Percentiles rank a stretch among this genome's conserved stretches.
Evolutionary conservation across 2,329 filamentous ascomycete species (phyloP).

Genomic region (Trichophyton schoenleinii): DNA sequence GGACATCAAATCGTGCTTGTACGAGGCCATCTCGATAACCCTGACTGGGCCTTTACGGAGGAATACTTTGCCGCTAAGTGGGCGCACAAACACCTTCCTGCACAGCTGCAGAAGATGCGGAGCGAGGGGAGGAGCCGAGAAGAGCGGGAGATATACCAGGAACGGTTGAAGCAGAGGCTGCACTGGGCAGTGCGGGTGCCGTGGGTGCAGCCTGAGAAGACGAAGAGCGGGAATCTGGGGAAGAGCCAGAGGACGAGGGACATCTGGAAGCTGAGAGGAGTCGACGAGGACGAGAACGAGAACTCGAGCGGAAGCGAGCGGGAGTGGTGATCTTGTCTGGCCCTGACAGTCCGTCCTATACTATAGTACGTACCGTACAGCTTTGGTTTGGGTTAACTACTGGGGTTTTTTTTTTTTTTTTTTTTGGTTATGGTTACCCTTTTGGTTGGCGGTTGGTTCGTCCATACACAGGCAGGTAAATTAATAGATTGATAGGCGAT

Average conservation of each 20-base stretch:
- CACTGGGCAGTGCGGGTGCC: conserved; percentile 28
- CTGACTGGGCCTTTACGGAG: conserved; percentile 35
- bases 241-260: conserved; percentile 16
- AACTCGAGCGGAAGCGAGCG: conserved; percentile 24
- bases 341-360: neutral
- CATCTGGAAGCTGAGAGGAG: conserved; percentile 32
- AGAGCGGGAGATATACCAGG: conserved; percentile 5
- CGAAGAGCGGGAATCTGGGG: conserved; percentile 28
- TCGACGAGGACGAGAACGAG: conserved; percentile 20
- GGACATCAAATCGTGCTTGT: conserved; percentile 36
- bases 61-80: conserved; percentile 30
- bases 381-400: too few relatives aligned
- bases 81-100: conserved; percentile 22
- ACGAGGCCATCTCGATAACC: conserved; percentile 34
- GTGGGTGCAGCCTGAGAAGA: conserved; percentile 24
- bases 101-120: conserved; percentile 16
- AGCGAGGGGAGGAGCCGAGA: conserved; percentile 5
- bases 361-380: too few relatives aligned
- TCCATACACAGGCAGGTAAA: too few relatives aligned
- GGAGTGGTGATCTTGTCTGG: neutral
- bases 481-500: too few relatives aligned
- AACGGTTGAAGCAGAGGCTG: conserved; percentile 24
- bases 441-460: too few relatives aligned
- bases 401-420: too few relatives aligned
- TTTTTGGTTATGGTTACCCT: too few relatives aligned